Conservation (phyloP, 1,139 yeast genomes). For the Debaryomyces psychrophilus region DNA sequence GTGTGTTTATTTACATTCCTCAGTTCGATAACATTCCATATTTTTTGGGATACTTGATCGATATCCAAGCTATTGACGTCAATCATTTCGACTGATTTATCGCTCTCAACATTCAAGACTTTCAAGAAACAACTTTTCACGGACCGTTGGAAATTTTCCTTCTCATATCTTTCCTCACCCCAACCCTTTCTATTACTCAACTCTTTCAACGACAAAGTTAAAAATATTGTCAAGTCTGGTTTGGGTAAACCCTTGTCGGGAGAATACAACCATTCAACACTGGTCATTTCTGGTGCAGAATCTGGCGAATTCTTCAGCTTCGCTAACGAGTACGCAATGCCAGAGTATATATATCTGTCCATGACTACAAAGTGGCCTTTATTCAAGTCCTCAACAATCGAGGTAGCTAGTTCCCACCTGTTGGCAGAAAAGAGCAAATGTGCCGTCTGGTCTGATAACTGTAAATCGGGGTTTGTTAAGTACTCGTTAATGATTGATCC, state of each 20-base stretch:
- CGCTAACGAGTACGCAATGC: constrained; percentile 92
- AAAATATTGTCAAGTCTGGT: constrained; percentile 83
- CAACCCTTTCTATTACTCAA: constrained; percentile 68
- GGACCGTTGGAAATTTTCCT: constrained; percentile 63
- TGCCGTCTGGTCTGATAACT: constrained; percentile 71
- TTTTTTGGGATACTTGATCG: constrained; percentile 51
- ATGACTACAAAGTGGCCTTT: constrained; percentile 65
- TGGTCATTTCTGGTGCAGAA: constrained; percentile 46
- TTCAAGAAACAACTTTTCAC: constrained; percentile 65
- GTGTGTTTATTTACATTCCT: constrained; percentile 19
- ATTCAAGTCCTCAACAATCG: constrained; percentile 49
- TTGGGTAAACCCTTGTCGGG: constrained; percentile 86
- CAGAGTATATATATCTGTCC: constrained; percentile 91
- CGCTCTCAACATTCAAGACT: constrained; percentile 41
- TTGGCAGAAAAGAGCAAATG: constrained; percentile 92
- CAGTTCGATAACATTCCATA: constrained; percentile 30
- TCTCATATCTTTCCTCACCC: constrained; percentile 92
- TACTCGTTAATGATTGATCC: constrained; percentile 80
- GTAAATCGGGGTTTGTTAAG: constrained; percentile 52
- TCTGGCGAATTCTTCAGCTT: constrained; percentile 38
- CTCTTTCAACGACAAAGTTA: constrained; percentile 61
- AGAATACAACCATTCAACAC: constrained; percentile 70
- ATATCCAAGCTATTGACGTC: constrained; percentile 65
- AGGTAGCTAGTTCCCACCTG: constrained; percentile 78
- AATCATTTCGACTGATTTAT: constrained; percentile 44